Base-by-base conservation (phyloP, 495 filamentous ascomycete genomes). In the Viridothelium virens region DNA sequence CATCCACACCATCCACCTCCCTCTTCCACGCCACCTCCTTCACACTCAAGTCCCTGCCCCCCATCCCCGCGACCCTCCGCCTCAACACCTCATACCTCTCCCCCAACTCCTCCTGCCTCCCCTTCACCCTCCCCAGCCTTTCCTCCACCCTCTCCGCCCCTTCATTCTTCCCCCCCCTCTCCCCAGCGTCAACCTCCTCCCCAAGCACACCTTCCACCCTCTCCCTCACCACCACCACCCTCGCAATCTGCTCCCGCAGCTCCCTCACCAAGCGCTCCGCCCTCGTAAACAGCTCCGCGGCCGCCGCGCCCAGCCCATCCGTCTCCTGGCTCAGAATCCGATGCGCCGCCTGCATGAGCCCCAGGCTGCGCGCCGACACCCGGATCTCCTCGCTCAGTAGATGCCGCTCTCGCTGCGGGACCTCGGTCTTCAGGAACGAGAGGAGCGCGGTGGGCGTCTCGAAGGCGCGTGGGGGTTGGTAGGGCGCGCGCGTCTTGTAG, bases 201-300 rank as follows among this genome's bases (percentile, higher is more conserved):
- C 87, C 87, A 1, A 89, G 81, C 74, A 90, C 84, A 25, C 10
- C 65, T 6, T 65, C 69, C 46, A 64, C 71, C 50, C 71, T 84
- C 62, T 86, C 83, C 37, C 87, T 87, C 1, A 89, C 82, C 74
- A 90, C 84, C n/a, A 84, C 83, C 3, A 86, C 82, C 68, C 86
- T 85, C 67, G 74, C 79, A 56, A 96, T 80, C 73, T 96, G 91
- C 41, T 87, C 84, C 37, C 78, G 76, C 63, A 96, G 80, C 74
- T 96, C 91, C 2, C 79, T 78, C 70, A 85, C 86, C 48, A 96
- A 76, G 14, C 87, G 79, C 70, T 91, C 84, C 70, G 89, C 92
- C 33, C 88, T 83, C 16, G 86, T 82, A 79, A 96, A 96, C 9
- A 96, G 79, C 70, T 95, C 90, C 1, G 91, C 85, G 2, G 90